Evolutionary conservation across 2,329 filamentous ascomycete species (phyloP), one percentile per base, ranked within the genome.

Genomic region (Bipolaris sorokiniana): DNA sequence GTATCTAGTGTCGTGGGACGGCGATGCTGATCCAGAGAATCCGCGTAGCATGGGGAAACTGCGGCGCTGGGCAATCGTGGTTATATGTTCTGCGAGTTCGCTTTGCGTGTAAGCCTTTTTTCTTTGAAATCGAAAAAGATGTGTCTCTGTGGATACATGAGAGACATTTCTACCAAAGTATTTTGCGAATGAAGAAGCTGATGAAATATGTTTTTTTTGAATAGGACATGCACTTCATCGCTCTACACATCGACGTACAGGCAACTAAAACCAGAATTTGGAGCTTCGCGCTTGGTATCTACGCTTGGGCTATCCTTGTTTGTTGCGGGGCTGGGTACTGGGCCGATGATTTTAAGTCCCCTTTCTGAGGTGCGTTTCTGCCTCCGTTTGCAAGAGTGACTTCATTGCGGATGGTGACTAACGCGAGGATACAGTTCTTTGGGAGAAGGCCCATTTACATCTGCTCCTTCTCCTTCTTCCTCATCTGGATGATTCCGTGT

Each of bases 211-310:
- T 3, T 22, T 9, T 28, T 10, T 28, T 10, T 10, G 26, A 9
- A 50, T 67, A 92, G 90, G 51, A 96, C 92, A 7, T 92, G 89
- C 72, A 86, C 90, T 1, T 93, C 90, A 46, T 95, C 92, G n/a
- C 87, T 96, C 67, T 97, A 97, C 76, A 94, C 92, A 0, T 86
- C 86, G 11, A 95, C 90, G 0, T 97, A 97, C 74, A 72, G 69
- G 16, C 90, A 95, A 75, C 86, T 97, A 77, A 86, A 88, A 61
- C 78, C 81, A 23, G 90, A 96, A 57, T 96, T 97, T 67, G 78
- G 85, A 63, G 84, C 85, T 66, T 89, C 90, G 0, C 83, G 85
- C 54, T 81, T 91, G 48, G 83, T 96, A 22, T 91, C 89, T 11
- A 92, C 91, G 3, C 76, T 97, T 9, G 94, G 93, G 0, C 79